Evolutionary conservation across 306 rosid genomes (phyloP), one percentile per base, ranked within the genome.

Genomic region (Erythrophleum fordii): DNA sequence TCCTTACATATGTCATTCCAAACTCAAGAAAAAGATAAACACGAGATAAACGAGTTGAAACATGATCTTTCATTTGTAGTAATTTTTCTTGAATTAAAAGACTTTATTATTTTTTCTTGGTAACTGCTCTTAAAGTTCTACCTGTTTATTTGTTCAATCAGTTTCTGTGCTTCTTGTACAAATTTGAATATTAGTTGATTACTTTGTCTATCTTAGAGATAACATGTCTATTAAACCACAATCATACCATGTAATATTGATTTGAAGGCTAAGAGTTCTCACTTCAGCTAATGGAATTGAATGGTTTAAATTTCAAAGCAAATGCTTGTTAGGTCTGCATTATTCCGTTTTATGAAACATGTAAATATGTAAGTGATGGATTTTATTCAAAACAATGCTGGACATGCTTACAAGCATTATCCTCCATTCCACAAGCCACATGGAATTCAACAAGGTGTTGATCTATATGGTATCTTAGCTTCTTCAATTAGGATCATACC

Each of bases 401-500:
- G n/a, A n/a, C n/a, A n/a, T n/a, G n/a, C n/a, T n/a, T n/a, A 4
- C 4, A 31, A 1, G 34, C 1, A 5, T 59, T 59, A 13, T 59
- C 26, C 37, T 16, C 10, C 11, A 59, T 25, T 55, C 11, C 42
- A 31, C 8, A 31, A 62, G 13, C 23, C 81, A 76, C 83, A 79
- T 45, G 77, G 56, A 39, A 12, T 60, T 25, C 18, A n/a, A 23
- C 23, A 55, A 72, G 20, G 51, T 46, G 28, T 20, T 45, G 31
- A 46, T 61, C 39, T 8, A 85, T 39, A 39, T 28, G 23, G 62
- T 71, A 44, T 81, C 18, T 62, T 34, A 29, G 52, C 75, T 44
- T 77, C 69, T 78, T 55, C 41, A 34, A 4, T 11, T 25, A 26
- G 44, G 68, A 59, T 64, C 69, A 72, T 44, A 75, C 49, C 80